Conservation (phyloP, 345 rosid species). For the Aquilaria sinensis region DNA sequence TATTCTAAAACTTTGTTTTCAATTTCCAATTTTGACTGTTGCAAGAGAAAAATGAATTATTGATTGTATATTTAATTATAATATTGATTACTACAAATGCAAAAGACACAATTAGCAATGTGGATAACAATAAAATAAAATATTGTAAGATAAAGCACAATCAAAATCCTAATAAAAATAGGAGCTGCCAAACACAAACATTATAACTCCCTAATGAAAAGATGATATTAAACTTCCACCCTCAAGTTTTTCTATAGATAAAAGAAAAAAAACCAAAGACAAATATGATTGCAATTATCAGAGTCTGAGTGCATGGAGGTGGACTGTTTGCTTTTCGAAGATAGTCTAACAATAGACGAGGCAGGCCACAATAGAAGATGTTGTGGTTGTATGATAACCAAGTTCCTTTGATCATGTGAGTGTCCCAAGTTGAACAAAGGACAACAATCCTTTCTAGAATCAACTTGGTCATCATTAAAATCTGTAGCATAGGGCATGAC, state of each 20-base stretch:
- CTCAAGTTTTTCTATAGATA: background rate
- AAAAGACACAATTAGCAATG: background rate
- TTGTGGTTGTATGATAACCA: conserved; percentile 68
- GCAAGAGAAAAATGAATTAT: conserved; percentile 20
- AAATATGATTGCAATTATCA: conserved; percentile 33
- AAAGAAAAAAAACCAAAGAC: background rate
- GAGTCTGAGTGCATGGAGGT: conserved; percentile 4
- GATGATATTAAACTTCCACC: background rate
- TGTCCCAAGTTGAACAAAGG: conserved; percentile 32
- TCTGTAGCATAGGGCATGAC: conserved; percentile 34
- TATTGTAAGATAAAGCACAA: background rate
- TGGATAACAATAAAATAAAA: background rate
- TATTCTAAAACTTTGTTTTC: conserved; percentile 63
- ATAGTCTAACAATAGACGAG: conserved; percentile 59
- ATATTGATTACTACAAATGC: background rate
- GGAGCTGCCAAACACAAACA: background rate
- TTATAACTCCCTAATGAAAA: background rate
- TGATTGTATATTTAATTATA: no score
- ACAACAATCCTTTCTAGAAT: conserved; percentile 22
- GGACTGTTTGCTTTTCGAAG: conserved; percentile 43
- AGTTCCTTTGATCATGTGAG: conserved; percentile 93
- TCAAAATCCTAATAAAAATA: background rate
- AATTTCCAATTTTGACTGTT: conserved; percentile 38
- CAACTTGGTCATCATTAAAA: conserved; percentile 46
- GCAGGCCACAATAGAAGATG: conserved; percentile 78